These are phyloP conservation scores for Chionographis japonica DNA, from an alignment of 106 monocot genomes.

Conservation along the genomic window DNA sequence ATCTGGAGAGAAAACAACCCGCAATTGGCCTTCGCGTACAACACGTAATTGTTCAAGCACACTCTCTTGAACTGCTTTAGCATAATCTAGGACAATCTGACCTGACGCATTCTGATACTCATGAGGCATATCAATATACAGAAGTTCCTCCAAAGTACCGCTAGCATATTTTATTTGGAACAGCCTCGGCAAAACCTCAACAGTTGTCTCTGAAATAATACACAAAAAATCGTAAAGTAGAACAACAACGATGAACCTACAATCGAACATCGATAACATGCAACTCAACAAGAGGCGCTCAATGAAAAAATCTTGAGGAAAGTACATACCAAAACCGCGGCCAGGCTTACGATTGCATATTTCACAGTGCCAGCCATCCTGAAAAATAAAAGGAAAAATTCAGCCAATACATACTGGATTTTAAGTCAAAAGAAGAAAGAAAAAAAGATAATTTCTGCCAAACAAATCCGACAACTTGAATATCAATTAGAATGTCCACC, in stretches of 20 bases:
- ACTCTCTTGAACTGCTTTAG: conserved; percentile 57
- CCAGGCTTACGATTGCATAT: conserved; percentile 52
- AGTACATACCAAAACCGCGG: conserved; percentile 49
- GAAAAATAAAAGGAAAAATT: background rate
- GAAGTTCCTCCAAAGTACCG: conserved; percentile 52
- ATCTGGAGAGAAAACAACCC: conserved; percentile 48
- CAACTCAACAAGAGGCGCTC: background rate
- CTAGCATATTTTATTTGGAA: conserved; percentile 54
- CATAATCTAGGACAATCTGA: conserved; percentile 59
- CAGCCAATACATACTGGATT: background rate
- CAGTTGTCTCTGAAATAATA: conserved; percentile 38
- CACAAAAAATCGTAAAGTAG: background rate
- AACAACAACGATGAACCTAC: background rate
- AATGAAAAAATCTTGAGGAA: background rate
- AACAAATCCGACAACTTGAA: background rate
- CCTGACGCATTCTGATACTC: conserved; percentile 50
- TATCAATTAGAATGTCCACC: background rate
- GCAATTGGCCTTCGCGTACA: conserved; percentile 45
- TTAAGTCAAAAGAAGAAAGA: background rate
- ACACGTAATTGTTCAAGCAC: conserved; percentile 53
- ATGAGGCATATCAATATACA: conserved; percentile 54
- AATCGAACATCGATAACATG: background rate
- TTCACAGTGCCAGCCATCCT: conserved; percentile 59
- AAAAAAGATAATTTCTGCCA: background rate
- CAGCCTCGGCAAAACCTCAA: conserved; percentile 50